phyloP scores from a whole-genome alignment of 257 asterid species.

The Jacaranda copaia region DNA sequence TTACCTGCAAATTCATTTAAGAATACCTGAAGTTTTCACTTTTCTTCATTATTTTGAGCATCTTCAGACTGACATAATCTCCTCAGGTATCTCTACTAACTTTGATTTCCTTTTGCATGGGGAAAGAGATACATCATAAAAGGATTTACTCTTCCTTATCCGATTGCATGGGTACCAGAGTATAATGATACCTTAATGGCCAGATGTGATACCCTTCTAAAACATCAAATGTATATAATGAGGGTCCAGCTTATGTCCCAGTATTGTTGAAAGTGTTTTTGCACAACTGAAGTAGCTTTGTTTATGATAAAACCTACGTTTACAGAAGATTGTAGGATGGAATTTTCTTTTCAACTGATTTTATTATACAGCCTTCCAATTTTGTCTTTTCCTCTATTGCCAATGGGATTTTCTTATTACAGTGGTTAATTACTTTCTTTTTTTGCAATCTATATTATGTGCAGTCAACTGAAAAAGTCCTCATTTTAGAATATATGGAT shows the following conservation, averaged over 20 bases:
- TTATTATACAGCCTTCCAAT: not conserved
- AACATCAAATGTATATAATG: not conserved
- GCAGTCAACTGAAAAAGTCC: conserved; percentile 95
- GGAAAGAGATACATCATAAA: not conserved
- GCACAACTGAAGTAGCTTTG: conserved; percentile 2
- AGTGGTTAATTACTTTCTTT: conserved; percentile 3
- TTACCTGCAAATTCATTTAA: conserved; percentile 9
- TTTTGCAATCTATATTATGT: conserved; percentile 31
- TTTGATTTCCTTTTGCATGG: conserved; percentile 26
- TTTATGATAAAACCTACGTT: not conserved
- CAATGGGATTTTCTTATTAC: not conserved
- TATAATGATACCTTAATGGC: conserved; percentile 15
- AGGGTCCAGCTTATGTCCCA: not conserved
- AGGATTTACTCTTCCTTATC: conserved; percentile 11
- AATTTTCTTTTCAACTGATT: conserved; percentile 12
- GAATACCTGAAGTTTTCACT: not conserved
- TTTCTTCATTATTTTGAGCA: not conserved
- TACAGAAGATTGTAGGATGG: not conserved
- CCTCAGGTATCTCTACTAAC: conserved; percentile 16
- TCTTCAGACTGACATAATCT: conserved; percentile 3
- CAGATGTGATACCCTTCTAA: conserved; percentile 19
- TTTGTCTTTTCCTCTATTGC: conserved; percentile 27
- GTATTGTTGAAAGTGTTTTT: not conserved
- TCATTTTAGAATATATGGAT: conserved; percentile 91
- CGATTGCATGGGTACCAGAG: conserved; percentile 23